Evolutionary conservation across 345 rosid genomes (phyloP), one percentile per base, ranked within the genome.

Genomic region (Camelina laxa): DNA sequence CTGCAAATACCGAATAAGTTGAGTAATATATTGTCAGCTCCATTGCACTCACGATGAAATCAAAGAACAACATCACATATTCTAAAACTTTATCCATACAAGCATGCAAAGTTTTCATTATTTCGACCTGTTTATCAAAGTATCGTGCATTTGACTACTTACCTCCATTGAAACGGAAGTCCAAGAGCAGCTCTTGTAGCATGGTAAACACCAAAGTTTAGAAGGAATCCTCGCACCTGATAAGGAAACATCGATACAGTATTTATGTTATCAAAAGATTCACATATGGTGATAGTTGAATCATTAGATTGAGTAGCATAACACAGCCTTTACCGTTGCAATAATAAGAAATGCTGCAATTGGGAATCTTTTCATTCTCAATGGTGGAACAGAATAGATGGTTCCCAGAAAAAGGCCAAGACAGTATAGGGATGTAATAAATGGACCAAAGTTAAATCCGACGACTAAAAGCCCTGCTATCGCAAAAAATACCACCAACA

Each of bases 181-280:
- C 97, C 97, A 73, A 94, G 95, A 44, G 97, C 97, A 79, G 88
- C 91, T 85, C 96, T 87, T 39, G 96, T 94, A 57, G 96, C 96
- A 78, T 90, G 84, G 50, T 94, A 90, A 45, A 94, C 98, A 68
- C 96, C 96, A 78, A 91, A 91, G 78, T 91, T 94, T 65, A 94
- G 95, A 85, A 94, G 96, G 77, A 94, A 91, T 35, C 98, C 98
- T 19, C 96, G 82, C 45, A 94, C 98, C 98, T 91, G 85, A 69
- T 30, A 31, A 24, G n/a, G 3, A 42, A 65, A n/a, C 65, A 39
- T 60, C 59, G 0, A 60, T 53, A 33, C 49, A 79, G 9, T 59
- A 11, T 39, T 31, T 39, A 39, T n/a, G 44, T 72, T 24, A 50
- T 4, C 14, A 8, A 33, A 62, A 69, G 16, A 35, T 63, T 17